These are phyloP conservation scores for Bipolaris sorokiniana DNA, from an alignment of 2,329 filamentous ascomycete genomes.

Conservation along the genomic window DNA sequence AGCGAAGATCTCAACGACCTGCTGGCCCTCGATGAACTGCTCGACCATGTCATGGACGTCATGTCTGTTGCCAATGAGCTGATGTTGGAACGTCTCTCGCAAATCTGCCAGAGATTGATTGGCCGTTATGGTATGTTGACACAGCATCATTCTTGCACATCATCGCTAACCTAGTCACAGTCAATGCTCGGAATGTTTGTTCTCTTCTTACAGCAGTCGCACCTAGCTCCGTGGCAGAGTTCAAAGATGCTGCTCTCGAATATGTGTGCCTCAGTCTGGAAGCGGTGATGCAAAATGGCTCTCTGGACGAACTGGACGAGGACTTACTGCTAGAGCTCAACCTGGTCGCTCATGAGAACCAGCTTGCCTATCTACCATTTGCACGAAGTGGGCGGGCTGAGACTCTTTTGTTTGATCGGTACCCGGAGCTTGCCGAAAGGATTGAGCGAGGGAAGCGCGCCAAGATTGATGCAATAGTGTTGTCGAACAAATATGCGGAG, in stretches of 20 bases:
- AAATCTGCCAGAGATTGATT: constrained; percentile 85
- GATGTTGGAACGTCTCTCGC: constrained; percentile 89
- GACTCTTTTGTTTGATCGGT: constrained; percentile 65
- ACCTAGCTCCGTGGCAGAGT: constrained; percentile 79
- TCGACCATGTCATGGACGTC: constrained; percentile 89
- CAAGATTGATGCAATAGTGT: constrained; percentile 77
- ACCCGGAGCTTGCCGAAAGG: constrained; percentile 67
- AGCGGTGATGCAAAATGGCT: constrained; percentile 86
- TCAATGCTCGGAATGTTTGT: constrained; percentile 73
- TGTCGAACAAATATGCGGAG: constrained; percentile 67
- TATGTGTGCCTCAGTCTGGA: constrained; percentile 94
- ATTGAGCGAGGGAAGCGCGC: constrained; percentile 72
- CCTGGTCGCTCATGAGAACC: constrained; percentile 78
- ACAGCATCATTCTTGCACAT: constrained; percentile 21
- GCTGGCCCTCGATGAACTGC: constrained; percentile 73
- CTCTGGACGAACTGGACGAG: constrained; percentile 83
- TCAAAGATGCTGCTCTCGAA: constrained; percentile 86
- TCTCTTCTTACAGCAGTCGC: constrained; percentile 85
- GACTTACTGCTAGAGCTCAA: constrained; percentile 84
- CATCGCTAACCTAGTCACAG: constrained; percentile 24
- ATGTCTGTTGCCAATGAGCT: constrained; percentile 90
- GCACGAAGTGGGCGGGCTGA: constrained; percentile 77
- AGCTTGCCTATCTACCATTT: constrained; percentile 77
- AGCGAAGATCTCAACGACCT: constrained; percentile 60
- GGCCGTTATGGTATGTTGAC: constrained; percentile 70